phyloP scores from a whole-genome alignment of 345 rosid species.

The Firmiana major region DNA sequence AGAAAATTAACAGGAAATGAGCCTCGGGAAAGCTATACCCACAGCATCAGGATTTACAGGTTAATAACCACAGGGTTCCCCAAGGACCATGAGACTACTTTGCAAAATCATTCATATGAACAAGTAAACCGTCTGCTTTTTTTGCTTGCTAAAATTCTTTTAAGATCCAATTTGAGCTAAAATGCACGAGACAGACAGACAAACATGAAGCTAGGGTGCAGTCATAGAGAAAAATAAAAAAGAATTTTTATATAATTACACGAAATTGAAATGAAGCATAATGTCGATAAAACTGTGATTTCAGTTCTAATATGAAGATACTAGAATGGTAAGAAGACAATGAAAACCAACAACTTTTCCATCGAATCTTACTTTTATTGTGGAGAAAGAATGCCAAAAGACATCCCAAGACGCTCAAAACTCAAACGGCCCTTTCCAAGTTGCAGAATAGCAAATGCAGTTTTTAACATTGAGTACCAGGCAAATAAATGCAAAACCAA shows the following conservation, averaged over 20 bases:
- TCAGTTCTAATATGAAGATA: not conserved
- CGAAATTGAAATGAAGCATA: not conserved
- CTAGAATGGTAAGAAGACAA: not conserved
- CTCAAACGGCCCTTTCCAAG: not conserved
- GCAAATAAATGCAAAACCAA: slow-evolving; percentile 10
- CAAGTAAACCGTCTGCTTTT: not conserved
- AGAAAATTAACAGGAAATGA: not conserved
- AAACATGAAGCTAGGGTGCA: not conserved
- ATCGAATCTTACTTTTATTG: not conserved
- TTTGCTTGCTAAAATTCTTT: not conserved
- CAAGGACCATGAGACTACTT: not conserved
- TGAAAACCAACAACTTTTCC: not conserved
- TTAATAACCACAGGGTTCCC: not conserved
- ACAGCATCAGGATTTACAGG: not conserved
- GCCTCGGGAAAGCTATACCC: not conserved
- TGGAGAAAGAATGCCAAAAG: not conserved
- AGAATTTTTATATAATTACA: not conserved
- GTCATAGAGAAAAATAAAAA: not conserved
- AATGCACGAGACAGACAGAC: not conserved
- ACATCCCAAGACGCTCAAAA: not conserved
- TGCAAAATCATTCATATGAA: not conserved
- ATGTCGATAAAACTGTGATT: not conserved
- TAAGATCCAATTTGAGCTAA: not conserved
- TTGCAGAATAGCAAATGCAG: not conserved
- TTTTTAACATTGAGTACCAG: not conserved